Percentiles rank a stretch among this genome's conserved stretches.
These are phyloP conservation scores for Vitis hybrid DNA, from an alignment of 177 flowering plant species.

Conservation along the genomic window DNA sequence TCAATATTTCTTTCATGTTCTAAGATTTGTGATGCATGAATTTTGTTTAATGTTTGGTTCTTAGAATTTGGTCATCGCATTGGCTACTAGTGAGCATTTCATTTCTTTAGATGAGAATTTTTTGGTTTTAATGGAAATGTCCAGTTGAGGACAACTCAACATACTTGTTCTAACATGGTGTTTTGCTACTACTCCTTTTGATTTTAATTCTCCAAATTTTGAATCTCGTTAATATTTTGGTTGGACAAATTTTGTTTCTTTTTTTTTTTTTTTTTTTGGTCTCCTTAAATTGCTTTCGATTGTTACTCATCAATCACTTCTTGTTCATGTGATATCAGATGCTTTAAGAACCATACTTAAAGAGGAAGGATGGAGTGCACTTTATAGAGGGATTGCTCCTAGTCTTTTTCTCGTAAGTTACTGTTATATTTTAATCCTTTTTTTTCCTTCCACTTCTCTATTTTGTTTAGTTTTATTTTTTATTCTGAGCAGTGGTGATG, in stretches of 20 bases:
- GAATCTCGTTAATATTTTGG: too few relatives aligned
- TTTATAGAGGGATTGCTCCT: slow-evolving; percentile 88
- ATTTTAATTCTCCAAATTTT: too few relatives aligned
- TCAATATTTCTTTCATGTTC: neutral
- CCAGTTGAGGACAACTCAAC: too few relatives aligned
- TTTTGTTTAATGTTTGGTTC: too few relatives aligned
- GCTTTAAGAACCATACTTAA: slow-evolving; percentile 86
- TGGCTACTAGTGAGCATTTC: too few relatives aligned
- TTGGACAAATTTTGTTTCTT: too few relatives aligned
- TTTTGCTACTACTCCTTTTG: too few relatives aligned
- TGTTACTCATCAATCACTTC: neutral
- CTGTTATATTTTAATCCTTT: neutral
- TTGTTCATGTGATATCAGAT: slow-evolving; percentile 46
- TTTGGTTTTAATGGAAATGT: too few relatives aligned
- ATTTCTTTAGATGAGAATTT: too few relatives aligned
- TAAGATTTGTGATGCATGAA: neutral
- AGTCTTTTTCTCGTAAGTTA: slow-evolving; percentile 77
- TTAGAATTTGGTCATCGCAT: too few relatives aligned
- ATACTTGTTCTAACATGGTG: too few relatives aligned
- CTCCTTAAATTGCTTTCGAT: neutral
- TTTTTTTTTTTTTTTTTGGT: neutral
- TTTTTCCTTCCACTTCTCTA: neutral
- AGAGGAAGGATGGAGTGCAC: slow-evolving; percentile 93
- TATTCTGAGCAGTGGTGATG: too few relatives aligned
- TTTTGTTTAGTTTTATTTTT: neutral